Conservation (phyloP, 805 yeast genomes). For the Candida suzukii region DNA sequence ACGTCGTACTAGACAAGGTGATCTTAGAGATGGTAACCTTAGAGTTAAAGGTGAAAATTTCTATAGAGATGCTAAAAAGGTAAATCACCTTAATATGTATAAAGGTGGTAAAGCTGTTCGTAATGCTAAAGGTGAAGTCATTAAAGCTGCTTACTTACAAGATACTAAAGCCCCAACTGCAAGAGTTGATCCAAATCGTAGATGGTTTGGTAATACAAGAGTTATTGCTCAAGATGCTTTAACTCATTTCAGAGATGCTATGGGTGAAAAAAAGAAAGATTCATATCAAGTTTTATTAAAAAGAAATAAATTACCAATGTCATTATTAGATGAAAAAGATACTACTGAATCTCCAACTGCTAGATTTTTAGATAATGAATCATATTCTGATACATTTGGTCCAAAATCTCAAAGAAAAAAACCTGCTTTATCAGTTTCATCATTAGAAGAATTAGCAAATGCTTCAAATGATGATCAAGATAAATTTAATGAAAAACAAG, state of each 20-base stretch:
- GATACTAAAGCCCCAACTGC: constrained; percentile 84
- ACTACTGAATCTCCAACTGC: constrained; percentile 69
- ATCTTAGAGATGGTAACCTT: constrained; percentile 80
- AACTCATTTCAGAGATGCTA: constrained; percentile 87
- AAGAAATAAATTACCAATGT: constrained; percentile 93
- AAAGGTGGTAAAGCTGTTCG: constrained; percentile 84
- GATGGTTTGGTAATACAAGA: constrained; percentile 97
- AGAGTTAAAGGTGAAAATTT: constrained; percentile 96
- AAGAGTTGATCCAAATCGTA: constrained; percentile 89
- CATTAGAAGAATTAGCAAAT: constrained; percentile 73
- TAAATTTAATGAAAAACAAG: constrained; percentile 66
- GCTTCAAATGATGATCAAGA: constrained; percentile 49
- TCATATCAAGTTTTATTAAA: constrained; percentile 78
- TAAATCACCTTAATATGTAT: constrained; percentile 86
- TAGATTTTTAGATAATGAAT: constrained; percentile 82
- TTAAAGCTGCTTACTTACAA: constrained; percentile 83
- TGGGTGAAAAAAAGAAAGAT: constrained; percentile 79
- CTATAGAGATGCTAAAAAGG: constrained; percentile 89
- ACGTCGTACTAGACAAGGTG: constrained; percentile 79
- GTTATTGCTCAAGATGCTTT: constrained; percentile 97
- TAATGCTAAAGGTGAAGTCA: constrained; percentile 80
- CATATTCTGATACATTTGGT: constrained; percentile 77
- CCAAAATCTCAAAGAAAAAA: constrained; percentile 92
- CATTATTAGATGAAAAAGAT: constrained; percentile 82
- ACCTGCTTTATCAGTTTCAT: constrained; percentile 68